Evolutionary conservation across 1,284 basidiomycete genomes (phyloP), one percentile per base, ranked within the genome.

Genomic region (Gastroboletus turbinatus): DNA sequence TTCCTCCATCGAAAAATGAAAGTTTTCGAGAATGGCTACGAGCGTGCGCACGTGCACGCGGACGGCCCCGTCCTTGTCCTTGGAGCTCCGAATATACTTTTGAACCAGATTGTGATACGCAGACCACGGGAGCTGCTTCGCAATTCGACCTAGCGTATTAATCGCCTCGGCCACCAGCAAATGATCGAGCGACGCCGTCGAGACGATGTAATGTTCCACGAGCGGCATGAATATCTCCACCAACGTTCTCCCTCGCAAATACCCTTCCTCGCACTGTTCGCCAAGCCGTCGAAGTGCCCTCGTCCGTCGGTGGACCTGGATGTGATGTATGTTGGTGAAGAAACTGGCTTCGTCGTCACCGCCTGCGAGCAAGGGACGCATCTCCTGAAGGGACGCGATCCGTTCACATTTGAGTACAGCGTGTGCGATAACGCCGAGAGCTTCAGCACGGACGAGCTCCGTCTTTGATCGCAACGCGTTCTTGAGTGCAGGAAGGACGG

Each of bases 311-410:
- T 99, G 96, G 5, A 91, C 77, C 74, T 99, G 97, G 51, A 99
- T 87, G 71, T 99, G 97, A 61, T 92, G 85, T 50, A 99, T 85
- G 73, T 99, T 99, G 78, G 89, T 88, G 81, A 99, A 98, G 76
- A 99, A 96, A 70, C 90, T 96, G 29, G 94, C 95, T 71, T 99
- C 97, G 46, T 93, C 90, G 67, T 99, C 96, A 1, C 93, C 95
- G 17, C 82, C 86, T 5, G 91, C 92, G n/a, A 98, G 80, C 11
- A 99, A 76, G 11, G 86, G 80, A 8, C 76, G 82, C 85, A 98
- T 88, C 67, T 98, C 94, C 46, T 82, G 82, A 40, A 98, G 75
- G 2, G 81, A 73, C 0, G 74, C 69, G 21, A 94, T 76, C n/a
- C 77, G 71, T 3, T 79, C 74, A 60, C 91, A 93, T 56, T 81